Evolutionary conservation across 495 filamentous ascomycete species (phyloP).

Genomic region (Cladorrhinum samala): DNA sequence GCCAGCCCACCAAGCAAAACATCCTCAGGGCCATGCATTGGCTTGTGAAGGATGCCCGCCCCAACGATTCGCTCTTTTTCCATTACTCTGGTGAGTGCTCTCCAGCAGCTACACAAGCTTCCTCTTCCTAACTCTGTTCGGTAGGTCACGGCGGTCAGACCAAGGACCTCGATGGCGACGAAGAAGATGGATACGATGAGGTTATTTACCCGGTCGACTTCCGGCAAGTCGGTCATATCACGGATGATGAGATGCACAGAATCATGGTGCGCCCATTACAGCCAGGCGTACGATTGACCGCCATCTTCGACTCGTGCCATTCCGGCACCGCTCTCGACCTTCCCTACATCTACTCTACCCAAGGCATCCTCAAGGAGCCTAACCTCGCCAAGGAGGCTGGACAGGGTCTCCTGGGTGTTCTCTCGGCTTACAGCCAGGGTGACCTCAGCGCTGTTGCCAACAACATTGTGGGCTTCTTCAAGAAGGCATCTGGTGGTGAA

Average conservation of each 20-base stretch:
- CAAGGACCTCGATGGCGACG: constrained; percentile 89
- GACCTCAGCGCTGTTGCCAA: constrained; percentile 79
- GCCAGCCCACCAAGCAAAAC: constrained; percentile 92
- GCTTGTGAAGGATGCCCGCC: constrained; percentile 89
- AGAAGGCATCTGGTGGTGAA: constrained; percentile 83
- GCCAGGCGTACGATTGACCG: constrained; percentile 84
- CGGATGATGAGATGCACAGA: constrained; percentile 97
- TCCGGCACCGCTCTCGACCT: constrained; percentile 93
- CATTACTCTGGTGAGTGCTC: constrained; percentile 80
- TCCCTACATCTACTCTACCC: constrained; percentile 94
- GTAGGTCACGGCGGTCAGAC: constrained; percentile 93
- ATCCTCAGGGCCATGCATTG: constrained; percentile 97
- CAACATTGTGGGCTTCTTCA: constrained; percentile 80
- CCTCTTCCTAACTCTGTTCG: constrained; percentile 2
- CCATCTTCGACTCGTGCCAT: constrained; percentile 99
- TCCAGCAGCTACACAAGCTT: not conserved
- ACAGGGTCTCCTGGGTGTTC: constrained; percentile 82
- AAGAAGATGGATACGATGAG: constrained; percentile 94
- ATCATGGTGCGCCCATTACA: constrained; percentile 86
- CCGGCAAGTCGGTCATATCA: constrained; percentile 81
- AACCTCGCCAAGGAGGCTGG: constrained; percentile 97
- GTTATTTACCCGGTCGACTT: constrained; percentile 98
- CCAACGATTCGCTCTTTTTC: constrained; percentile 96
- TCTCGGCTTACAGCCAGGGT: constrained; percentile 83
- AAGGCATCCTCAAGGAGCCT: constrained; percentile 94